Evolutionary conservation across 345 rosid genomes (phyloP), one percentile per base, ranked within the genome.

Genomic region (Camelina laxa): DNA sequence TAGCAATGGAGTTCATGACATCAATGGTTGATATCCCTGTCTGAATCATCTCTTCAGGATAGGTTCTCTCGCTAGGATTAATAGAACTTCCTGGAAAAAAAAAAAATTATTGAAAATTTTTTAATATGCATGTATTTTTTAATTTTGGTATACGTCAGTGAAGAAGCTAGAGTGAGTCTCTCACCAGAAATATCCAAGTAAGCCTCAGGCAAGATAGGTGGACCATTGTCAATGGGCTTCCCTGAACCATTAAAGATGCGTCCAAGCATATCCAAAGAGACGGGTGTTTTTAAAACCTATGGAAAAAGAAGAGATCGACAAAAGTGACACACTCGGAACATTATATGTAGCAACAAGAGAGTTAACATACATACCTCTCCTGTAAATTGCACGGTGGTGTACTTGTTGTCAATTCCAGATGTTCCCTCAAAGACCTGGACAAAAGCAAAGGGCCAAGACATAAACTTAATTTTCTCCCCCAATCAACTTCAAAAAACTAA

Each of bases 201-300:
- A 30, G 96, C 92, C 84, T 91, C 97, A 0, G 96, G 97, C 75
- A 91, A 78, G 59, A 91, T 88, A 53, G 96, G 90, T 39, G 97
- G 97, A 36, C 97, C 97, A 71, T 89, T 91, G 72, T 91, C 97
- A 70, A 91, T 88, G 59, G 97, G 96, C 75, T 89, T 91, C 48
- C 97, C 96, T 71, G 95, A 91, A 80, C 93, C 97, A 83, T 89
- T 91, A 74, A 89, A 91, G 56, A 91, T 89, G 67, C 96, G 91
- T 15, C 96, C 96, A 77, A 91, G 93, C 96, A 91, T 91, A 82
- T 91, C 97, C 88, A 83, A 35, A 17, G 97, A 87, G 76, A 91
- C 97, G 1, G 93, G 97, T 61, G 97, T 89, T 74, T 91, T 91
- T 77, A 91, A 66, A 72, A 91, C 96, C 97, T 89, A 78, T 27